A percentile compares a stretch with the other conserved stretches of the same genome.
Evolutionary conservation across 139 green algal genomes (phyloP).

Genomic region (Spirogloea muscicola): DNA sequence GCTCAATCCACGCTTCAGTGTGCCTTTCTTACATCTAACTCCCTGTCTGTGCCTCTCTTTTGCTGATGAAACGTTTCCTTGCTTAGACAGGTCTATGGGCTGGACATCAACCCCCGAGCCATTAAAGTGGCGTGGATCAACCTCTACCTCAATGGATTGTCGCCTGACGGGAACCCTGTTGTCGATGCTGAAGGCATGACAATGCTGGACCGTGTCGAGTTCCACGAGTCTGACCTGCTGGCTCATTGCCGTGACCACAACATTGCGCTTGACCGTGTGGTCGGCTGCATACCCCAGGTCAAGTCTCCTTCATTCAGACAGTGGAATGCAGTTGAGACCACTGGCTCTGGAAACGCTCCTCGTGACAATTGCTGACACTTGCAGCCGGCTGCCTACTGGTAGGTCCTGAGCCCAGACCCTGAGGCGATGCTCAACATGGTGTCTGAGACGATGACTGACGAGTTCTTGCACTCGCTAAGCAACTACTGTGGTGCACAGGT

Average conservation of each 20-base stretch:
- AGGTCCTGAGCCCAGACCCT: constrained; percentile 43
- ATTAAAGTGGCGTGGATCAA: constrained; percentile 43
- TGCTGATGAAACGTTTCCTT: no score
- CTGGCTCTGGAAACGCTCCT: no score
- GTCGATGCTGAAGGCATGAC: constrained; percentile 6
- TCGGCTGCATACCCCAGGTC: constrained; percentile 47
- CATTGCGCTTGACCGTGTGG: constrained; percentile 33
- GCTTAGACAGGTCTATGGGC: constrained; percentile 37
- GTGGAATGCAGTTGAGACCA: no score
- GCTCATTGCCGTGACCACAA: background rate
- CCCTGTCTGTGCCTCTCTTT: no score
- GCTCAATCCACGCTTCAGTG: no score
- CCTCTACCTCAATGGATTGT: constrained; percentile 42
- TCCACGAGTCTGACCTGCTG: constrained; percentile 44
- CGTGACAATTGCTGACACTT: no score
- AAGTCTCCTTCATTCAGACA: no score
- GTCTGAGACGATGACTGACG: constrained; percentile 39
- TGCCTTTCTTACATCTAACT: no score
- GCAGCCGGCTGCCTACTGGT: background rate
- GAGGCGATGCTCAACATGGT: constrained; percentile 31
- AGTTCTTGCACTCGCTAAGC: constrained; percentile 40
- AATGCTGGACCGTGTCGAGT: constrained; percentile 43
- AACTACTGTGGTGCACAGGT: constrained; percentile 48
- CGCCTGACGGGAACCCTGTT: constrained; percentile 9
- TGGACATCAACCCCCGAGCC: constrained; percentile 46